Conservation (phyloP, 495 filamentous ascomycete genomes). For the Penicillium ochrochloron region DNA sequence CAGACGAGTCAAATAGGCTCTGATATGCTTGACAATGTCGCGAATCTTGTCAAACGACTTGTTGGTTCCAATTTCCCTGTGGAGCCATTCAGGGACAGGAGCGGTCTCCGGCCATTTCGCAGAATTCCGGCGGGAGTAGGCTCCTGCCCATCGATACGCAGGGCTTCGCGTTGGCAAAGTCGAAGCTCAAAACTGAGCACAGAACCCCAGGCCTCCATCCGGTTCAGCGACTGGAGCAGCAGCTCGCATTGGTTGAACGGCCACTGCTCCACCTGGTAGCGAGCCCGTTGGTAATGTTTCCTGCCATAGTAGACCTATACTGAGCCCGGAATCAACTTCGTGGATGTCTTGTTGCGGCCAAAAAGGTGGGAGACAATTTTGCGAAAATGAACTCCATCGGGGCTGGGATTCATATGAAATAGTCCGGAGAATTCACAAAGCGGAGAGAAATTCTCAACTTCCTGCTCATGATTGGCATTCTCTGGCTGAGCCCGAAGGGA, state of each 20-base stretch:
- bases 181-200: slow-evolving; percentile 41
- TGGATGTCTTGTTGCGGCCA: slow-evolving; percentile 83
- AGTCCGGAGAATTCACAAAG: slow-evolving; percentile 29
- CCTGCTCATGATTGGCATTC: no score
- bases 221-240: slow-evolving; percentile 59
- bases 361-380: slow-evolving; percentile 87
- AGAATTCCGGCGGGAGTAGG: background rate
- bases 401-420: slow-evolving; percentile 24
- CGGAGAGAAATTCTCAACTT: background rate
- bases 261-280: slow-evolving; percentile 68
- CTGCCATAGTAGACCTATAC: slow-evolving; percentile 78
- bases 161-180: slow-evolving; percentile 30
- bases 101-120: slow-evolving; percentile 19
- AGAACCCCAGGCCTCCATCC: slow-evolving; percentile 63
- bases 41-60: slow-evolving; percentile 42
- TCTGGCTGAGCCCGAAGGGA: background rate
- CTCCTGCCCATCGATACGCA: slow-evolving; percentile 16
- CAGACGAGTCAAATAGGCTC: slow-evolving; percentile 22
- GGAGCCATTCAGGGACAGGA: slow-evolving; percentile 44
- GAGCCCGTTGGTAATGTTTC: slow-evolving; percentile 81
- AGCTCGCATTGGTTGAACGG: slow-evolving; percentile 61
- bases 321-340: slow-evolving; percentile 64
- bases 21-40: slow-evolving; percentile 29
- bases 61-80: slow-evolving; percentile 24
- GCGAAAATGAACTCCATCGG: slow-evolving; percentile 42